A percentile compares a stretch with the other conserved stretches of the same genome.
Evolutionary conservation across 2,329 filamentous ascomycete species (phyloP).

Genomic region (Colletotrichum cuscutae): DNA sequence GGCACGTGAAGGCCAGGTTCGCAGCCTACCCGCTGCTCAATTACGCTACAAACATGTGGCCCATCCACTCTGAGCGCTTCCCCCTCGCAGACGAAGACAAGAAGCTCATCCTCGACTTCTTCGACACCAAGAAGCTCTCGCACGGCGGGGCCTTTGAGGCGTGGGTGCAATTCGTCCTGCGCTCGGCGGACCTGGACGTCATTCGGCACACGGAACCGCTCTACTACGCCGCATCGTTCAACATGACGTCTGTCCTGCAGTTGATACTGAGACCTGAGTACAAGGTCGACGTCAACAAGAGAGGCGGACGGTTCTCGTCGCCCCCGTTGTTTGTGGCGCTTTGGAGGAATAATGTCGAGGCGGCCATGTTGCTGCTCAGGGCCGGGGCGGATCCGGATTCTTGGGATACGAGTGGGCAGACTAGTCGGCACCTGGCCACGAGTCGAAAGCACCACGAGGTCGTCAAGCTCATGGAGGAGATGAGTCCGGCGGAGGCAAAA

Average conservation of each 20-base stretch:
- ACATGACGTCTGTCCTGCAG: slow-evolving; percentile 38
- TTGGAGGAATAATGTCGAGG: slow-evolving; percentile 35
- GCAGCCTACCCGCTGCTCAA: slow-evolving; percentile 32
- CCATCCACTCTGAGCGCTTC: slow-evolving; percentile 38
- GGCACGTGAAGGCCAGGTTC: slow-evolving; percentile 11
- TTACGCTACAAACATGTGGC: slow-evolving; percentile 37
- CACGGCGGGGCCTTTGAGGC: slow-evolving; percentile 38
- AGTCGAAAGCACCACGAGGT: neutral
- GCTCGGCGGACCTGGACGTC: slow-evolving; percentile 3
- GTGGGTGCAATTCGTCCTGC: slow-evolving; percentile 39
- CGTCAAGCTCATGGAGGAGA: slow-evolving; percentile 8
- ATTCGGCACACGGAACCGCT: slow-evolving; percentile 37
- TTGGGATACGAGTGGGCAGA: neutral
- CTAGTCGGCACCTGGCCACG: slow-evolving; percentile 8
- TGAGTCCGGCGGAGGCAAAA: neutral
- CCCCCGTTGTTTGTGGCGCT: slow-evolving; percentile 39
- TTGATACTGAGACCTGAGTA: slow-evolving; percentile 36
- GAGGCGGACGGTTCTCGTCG: slow-evolving; percentile 37
- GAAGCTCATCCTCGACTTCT: slow-evolving; percentile 36
- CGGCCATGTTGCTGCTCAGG: slow-evolving; percentile 38
- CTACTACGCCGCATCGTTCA: slow-evolving; percentile 41
- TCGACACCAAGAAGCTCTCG: slow-evolving; percentile 34
- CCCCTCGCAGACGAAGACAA: slow-evolving; percentile 24
- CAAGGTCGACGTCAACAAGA: slow-evolving; percentile 35
- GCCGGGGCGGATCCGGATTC: slow-evolving; percentile 39